phyloP scores from a whole-genome alignment of 2,329 filamentous ascomycete species.

The Salinomyces thailandicus region DNA sequence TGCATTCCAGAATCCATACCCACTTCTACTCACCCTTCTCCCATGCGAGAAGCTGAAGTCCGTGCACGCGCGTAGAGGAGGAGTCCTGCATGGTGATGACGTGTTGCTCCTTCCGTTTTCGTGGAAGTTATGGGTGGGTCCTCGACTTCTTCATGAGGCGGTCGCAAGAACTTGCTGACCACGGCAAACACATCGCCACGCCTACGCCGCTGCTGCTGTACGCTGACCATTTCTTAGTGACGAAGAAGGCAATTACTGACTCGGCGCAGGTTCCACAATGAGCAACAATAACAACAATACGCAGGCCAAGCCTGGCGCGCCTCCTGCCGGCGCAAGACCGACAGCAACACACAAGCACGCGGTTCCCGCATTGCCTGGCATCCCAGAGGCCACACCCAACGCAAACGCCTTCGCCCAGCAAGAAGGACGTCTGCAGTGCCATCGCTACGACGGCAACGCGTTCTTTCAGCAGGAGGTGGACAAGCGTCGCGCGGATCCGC shows the following conservation, averaged over 20 bases:
- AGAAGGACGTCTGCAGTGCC: constrained; percentile 11
- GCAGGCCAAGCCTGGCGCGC: background rate
- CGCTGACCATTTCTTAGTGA: too few relatives aligned
- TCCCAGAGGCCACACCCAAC: constrained; percentile 12
- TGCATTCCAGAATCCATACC: background rate
- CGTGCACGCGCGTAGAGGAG: too few relatives aligned
- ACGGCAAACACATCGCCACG: too few relatives aligned
- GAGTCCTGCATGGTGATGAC: background rate
- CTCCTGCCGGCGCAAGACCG: constrained; percentile 1
- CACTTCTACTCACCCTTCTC: background rate
- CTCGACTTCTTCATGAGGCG: too few relatives aligned
- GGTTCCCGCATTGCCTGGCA: constrained; percentile 6
- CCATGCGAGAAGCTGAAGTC: too few relatives aligned
- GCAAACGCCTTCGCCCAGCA: constrained; percentile 23
- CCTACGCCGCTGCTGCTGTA: too few relatives aligned
- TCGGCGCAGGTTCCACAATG: background rate
- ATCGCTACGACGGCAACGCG: constrained; percentile 23
- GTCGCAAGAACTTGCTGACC: too few relatives aligned
- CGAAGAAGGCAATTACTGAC: too few relatives aligned
- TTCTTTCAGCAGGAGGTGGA: constrained; percentile 23
- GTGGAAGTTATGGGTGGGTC: too few relatives aligned
- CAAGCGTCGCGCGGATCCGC: constrained; percentile 12
- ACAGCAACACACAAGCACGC: background rate
- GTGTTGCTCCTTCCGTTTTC: constrained; percentile 5
- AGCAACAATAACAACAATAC: constrained; percentile 1